Evolutionary conservation across 2,329 filamentous ascomycete species (phyloP), one percentile per base, ranked within the genome.

Genomic region (Clarireedia monteithiana): DNA sequence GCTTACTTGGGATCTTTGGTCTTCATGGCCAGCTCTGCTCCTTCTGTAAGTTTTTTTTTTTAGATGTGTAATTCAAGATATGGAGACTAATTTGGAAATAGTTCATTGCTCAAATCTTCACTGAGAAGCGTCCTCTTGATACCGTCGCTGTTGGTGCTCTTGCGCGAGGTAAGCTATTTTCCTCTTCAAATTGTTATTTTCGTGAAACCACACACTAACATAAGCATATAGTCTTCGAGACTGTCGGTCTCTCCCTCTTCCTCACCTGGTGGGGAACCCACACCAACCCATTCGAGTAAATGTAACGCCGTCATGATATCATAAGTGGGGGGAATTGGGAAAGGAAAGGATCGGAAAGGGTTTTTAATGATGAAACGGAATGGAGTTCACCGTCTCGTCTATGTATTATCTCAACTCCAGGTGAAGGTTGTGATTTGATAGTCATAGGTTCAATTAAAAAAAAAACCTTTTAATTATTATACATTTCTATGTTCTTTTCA

Each of bases 261-360:
- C 80, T 97, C 67, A 96, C 90, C 71, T 97, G 89, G 88, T 97
- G 92, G 92, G 92, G 92, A 69, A 96, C 92, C 69, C 86, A 88
- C 71, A 94, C 90, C 75, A 92, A 91, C 78, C 90, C 90, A 59
- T 95, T 96, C 74, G 84, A 69, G 50, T 69, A 67, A 64, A 64
- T 42, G 12, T 24, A 44, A 26, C n/a, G 39, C 14, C 44, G 24
- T 24, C 20, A 34, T 55, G 47, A 55, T 34, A 24, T 50, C 30
- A 45, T 42, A 49, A 39, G 52, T 49, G 38, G 50, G n/a, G n/a
- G 24, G 40, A 44, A 38, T 27, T 27, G 7, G 45, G 52, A 55
- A 55, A 14, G 46, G 52, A 42, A 40, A 20, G 48, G 48, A n/a
- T 40, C 15, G 38, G 50, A 20, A 42, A 38, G 47, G 30, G 23